A percentile compares a stretch with the other conserved stretches of the same genome.
Evolutionary conservation across 345 rosid genomes (phyloP).

Genomic region (Moringa oleifera): DNA sequence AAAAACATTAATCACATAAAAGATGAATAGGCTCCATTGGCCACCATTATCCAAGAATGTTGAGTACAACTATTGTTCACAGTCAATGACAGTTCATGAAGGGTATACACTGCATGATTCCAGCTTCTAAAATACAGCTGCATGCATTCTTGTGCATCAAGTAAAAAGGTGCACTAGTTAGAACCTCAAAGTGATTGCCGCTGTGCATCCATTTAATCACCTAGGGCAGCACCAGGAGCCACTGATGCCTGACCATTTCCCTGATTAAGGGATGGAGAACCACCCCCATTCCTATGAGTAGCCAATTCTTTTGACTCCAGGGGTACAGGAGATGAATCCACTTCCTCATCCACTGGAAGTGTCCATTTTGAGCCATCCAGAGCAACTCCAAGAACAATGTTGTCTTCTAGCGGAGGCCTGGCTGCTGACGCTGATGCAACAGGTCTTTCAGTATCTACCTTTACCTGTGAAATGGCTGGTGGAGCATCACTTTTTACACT

Average conservation of each 20-base stretch:
- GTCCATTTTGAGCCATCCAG: constrained; percentile 86
- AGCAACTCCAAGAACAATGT: constrained; percentile 85
- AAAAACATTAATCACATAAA: no score
- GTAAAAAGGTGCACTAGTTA: not conserved
- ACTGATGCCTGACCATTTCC: constrained; percentile 33
- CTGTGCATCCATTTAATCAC: constrained; percentile 1
- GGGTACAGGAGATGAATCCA: constrained; percentile 20
- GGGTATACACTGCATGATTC: constrained; percentile 10
- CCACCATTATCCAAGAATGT: not conserved
- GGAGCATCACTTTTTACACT: constrained; percentile 20
- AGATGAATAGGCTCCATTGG: no score
- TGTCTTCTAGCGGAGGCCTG: constrained; percentile 62
- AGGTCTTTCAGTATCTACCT: constrained; percentile 34
- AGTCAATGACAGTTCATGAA: constrained; percentile 1
- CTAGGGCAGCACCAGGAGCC: constrained; percentile 21
- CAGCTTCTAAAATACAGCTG: constrained; percentile 54
- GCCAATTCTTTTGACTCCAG: constrained; percentile 55
- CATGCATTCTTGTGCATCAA: constrained; percentile 7
- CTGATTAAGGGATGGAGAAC: constrained; percentile 20
- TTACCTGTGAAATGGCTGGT: constrained; percentile 22
- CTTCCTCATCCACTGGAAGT: constrained; percentile 78
- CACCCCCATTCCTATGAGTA: constrained; percentile 30
- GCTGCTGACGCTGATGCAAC: constrained; percentile 23
- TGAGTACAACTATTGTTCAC: constrained; percentile 22
- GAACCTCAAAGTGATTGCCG: not conserved